A percentile compares a stretch with the other conserved stretches of the same genome.
Conservation (phyloP, 2,329 filamentous ascomycete genomes). For the Cladosporium oxysporum region DNA sequence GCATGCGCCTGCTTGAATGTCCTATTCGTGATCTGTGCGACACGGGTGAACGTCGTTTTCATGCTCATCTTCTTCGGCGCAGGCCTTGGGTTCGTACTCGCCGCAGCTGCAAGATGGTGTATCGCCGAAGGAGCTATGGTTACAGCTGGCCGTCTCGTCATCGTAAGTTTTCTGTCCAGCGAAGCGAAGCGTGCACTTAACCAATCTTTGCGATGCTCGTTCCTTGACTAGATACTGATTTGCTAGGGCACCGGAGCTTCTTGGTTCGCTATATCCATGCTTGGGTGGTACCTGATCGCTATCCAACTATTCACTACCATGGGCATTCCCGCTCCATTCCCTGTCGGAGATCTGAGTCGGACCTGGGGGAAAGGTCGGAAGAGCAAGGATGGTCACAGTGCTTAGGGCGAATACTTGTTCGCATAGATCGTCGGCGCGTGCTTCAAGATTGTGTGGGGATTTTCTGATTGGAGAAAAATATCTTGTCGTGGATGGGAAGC, state of each 20-base stretch:
- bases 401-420: background rate
- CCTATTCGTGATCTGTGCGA: slow-evolving; percentile 27
- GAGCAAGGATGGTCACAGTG: background rate
- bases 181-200: background rate
- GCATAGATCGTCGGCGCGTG: background rate
- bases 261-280: slow-evolving; percentile 25
- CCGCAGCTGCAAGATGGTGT: slow-evolving; percentile 24
- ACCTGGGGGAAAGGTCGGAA: slow-evolving; percentile 12
- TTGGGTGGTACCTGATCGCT: slow-evolving; percentile 26
- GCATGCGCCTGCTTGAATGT: background rate
- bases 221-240: background rate
- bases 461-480: background rate
- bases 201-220: background rate
- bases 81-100: slow-evolving; percentile 24
- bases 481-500: background rate
- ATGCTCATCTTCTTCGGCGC: slow-evolving; percentile 27
- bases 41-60: slow-evolving; percentile 27
- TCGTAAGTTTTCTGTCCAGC: slow-evolving; percentile 7
- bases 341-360: slow-evolving; percentile 26
- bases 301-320: slow-evolving; percentile 22
- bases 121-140: background rate
- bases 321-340: slow-evolving; percentile 24
- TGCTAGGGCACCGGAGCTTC: slow-evolving; percentile 24
- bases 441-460: background rate
- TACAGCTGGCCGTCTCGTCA: slow-evolving; percentile 10